phyloP scores from a whole-genome alignment of 805 yeast genomes.

The Candida gorgasii region DNA sequence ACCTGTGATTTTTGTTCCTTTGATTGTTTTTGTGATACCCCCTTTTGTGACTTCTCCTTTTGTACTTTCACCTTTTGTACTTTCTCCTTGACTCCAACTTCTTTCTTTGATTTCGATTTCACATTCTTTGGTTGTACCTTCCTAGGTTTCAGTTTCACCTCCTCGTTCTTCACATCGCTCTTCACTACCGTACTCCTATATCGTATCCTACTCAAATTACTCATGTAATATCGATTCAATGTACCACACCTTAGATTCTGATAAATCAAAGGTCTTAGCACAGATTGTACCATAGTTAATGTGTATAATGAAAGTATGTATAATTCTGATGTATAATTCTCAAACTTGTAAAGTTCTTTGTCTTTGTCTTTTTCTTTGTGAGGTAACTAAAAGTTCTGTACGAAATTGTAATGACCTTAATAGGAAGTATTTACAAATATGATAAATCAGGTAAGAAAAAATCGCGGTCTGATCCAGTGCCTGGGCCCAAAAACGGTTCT shows the following conservation, averaged over 20 bases:
- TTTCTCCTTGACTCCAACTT: background rate
- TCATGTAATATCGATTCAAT: background rate
- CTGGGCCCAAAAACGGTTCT: background rate
- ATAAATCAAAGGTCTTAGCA: background rate
- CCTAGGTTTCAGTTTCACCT: background rate
- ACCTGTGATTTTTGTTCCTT: background rate
- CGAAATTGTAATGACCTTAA: background rate
- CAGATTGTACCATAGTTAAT: background rate
- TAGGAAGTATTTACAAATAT: constrained; percentile 6
- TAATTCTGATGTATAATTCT: too few relatives aligned
- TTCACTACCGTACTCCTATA: background rate
- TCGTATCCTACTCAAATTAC: background rate
- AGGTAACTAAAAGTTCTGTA: background rate
- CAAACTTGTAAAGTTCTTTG: too few relatives aligned
- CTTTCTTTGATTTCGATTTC: background rate
- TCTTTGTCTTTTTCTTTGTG: background rate
- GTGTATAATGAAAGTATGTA: background rate
- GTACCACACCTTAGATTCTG: background rate
- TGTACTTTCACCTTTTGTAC: background rate
- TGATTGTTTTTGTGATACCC: background rate
- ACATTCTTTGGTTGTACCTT: background rate
- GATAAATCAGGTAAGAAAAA: constrained; percentile 6
- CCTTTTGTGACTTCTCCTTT: background rate
- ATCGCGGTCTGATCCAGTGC: too few relatives aligned
- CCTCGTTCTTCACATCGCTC: background rate